Evolutionary conservation across 352 stramenopile species (phyloP), one percentile per base, ranked within the genome.

Genomic region (Phytophthora hybrid): DNA sequence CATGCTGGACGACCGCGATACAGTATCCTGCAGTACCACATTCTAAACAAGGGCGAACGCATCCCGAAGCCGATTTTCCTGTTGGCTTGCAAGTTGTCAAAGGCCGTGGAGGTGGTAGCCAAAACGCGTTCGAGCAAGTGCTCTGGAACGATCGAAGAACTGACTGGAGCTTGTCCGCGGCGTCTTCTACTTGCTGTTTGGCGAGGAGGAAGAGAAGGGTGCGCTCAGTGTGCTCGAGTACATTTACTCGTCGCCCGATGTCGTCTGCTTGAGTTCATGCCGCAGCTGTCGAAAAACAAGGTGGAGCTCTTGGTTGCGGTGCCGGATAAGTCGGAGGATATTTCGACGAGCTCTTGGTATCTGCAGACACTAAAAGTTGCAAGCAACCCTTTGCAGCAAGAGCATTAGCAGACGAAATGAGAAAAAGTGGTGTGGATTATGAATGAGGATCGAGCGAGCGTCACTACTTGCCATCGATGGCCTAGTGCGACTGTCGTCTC

Each of bases 1-100:
- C 65, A 61, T 96, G 19, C 68, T 96, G 1, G 89, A 96, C 26
- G 88, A 96, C 44, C 88, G 89, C 39, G 89, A 96, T 64, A 94
- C 88, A 0, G 83, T 23, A 95, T 96, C 47, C 55, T 96, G 32
- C 89, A 96, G 66, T 96, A 96, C 46, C 85, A 87, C 13, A 92
- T 96, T 41, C 52, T 92, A 14, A 80, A 87, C 47, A 89, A 90
- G 52, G 88, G 88, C 1, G 83, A 89, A 23, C 79, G 77, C 3
- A 83, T 96, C 1, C 77, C 94, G 66, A 87, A 94, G 21, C 89
- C 89, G 2, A 93, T 96, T 57, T 96, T 96, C 61, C 54, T 96
- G 19, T 66, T 95, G 2, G 89, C 85, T 49, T 88, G 90, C 8
- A 94, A 93, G 59, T 56, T 91, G 16, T 79, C 76, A 34, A 92